Conservation (phyloP, 306 rosid genomes). For the Echinosophora koreensis region DNA sequence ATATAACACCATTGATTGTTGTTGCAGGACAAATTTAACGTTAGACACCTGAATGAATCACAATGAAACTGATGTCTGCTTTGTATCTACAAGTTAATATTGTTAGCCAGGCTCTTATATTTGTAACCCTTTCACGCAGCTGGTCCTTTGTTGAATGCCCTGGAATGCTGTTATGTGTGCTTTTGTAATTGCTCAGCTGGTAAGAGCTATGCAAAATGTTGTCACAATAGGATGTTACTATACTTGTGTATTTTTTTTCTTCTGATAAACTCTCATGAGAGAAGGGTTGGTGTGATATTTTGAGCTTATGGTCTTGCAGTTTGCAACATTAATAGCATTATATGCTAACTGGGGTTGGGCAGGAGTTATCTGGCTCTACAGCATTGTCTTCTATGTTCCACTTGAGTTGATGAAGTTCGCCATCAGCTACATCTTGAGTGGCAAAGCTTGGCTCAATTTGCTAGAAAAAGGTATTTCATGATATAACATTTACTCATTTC, state of each 20-base stretch:
- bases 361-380: constrained; percentile 94
- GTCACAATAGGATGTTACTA: background rate
- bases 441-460: constrained; percentile 91
- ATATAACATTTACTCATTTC: background rate
- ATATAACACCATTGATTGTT: constrained; percentile 18
- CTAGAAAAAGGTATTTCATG: constrained; percentile 73
- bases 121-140: constrained; percentile 93
- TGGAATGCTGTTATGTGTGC: constrained; percentile 74
- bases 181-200: constrained; percentile 84
- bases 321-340: constrained; percentile 88
- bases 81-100: constrained; percentile 97
- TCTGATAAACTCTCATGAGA: background rate
- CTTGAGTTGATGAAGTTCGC: constrained; percentile 82
- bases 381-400: constrained; percentile 80
- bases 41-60: constrained; percentile 53
- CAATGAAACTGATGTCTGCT: constrained; percentile 80
- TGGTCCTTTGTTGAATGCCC: constrained; percentile 95
- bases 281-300: constrained; percentile 1
- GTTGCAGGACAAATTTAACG: constrained; percentile 75
- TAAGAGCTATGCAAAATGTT: constrained; percentile 48
- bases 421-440: constrained; percentile 85
- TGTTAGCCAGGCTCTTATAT: constrained; percentile 96
- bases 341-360: constrained; percentile 99
- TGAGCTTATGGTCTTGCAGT: constrained; percentile 56
- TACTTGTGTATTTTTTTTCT: background rate